Evolutionary conservation across 1,139 yeast species (phyloP), one percentile per base, ranked within the genome.

Genomic region (Magnusiomyces sp.): DNA sequence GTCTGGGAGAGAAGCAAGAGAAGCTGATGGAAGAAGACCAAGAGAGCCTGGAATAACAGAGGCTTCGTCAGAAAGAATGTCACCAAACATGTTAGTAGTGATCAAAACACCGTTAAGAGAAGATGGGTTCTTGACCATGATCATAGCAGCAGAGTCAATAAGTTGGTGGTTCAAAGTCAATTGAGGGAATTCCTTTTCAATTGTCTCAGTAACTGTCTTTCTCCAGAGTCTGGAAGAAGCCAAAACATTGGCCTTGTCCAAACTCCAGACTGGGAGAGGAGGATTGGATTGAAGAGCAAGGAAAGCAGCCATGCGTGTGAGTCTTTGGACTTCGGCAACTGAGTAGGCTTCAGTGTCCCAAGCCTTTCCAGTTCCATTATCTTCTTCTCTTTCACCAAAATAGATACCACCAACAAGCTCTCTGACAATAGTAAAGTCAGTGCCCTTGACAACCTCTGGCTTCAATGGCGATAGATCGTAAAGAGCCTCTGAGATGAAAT

Each of bases 81-180:
- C 98, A 62, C 98, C 98, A 70, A 92, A 92, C 95, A 92, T 90
- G 72, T 92, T 92, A 59, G 86, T 83, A 47, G 97, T 90, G 64
- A 92, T 80, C 51, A 92, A 79, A 47, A 92, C 77, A 68, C 98
- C 98, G 66, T 92, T 92, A 62, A 92, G 77, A 58, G 81, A 81
- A 46, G 89, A 83, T 61, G 98, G 98, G 56, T 78, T 79, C 72
- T 92, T 88, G 60, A 92, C 86, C 61, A 92, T 73, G 62, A 90
- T 89, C 98, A 92, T 92, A 47, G 98, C 97, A 47, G 98, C 98
- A 10, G 97, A 88, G 70, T 92, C 98, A 62, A 92, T 90, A 69
- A 92, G 79, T 73, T 92, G 98, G 70, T 92, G 96, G 67, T 90
- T 87, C 40, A 89, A 75, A 14, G 75, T 76, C 61, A 92, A 74